Base-by-base conservation (phyloP, 192 early-diverging fungal genomes). In the Coemansia sp. region DNA sequence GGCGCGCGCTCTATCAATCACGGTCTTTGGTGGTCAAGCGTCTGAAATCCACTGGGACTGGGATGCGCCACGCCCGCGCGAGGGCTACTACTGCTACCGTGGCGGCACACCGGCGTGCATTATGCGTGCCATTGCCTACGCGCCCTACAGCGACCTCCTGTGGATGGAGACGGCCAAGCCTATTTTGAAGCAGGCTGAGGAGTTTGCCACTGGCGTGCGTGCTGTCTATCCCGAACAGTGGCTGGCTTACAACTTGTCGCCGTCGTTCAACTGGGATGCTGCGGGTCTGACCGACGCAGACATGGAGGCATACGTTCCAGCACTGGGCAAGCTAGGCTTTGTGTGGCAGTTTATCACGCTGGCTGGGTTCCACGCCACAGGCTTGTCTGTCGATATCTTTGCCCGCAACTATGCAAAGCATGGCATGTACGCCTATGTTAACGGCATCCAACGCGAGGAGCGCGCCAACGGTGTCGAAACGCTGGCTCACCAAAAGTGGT, bases 121-220 rank as follows among this genome's bases (percentile, higher is more conserved):
- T 62, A 87, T 88, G 80, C 88, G 92, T 66, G 87, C 85, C 40
- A 75, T 89, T 40, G 90, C 90, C 47, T 96, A 95, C 68, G 87
- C 93, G 55, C 87, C 87, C 10, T 96, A 94, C 87, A 87, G 90
- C 73, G 93, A 95, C 78, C 82, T 95, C 46, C 77, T 96, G 51
- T 96, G 94, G 95, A 95, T 96, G 95, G 94, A 98, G 83, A 98
- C 96, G 49, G 93, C 92, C 80, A 93, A 89, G 70, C 96, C 96
- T 26, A 96, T 97, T 64, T 85, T 90, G 62, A 67, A 84, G 51
- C 96, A 98, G 82, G 94, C 96, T 62, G 86, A 89, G 69, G 87
- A 96, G 83, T 98, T 98, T 76, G 60, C 94, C 38, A 65, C 83
- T 22, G 94, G 93, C 59, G 94, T 98, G 14, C 86, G 85, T 59